These are phyloP conservation scores for Haplosporangium gracile DNA, from an alignment of 192 early-diverging fungal species.

Conservation along the genomic window DNA sequence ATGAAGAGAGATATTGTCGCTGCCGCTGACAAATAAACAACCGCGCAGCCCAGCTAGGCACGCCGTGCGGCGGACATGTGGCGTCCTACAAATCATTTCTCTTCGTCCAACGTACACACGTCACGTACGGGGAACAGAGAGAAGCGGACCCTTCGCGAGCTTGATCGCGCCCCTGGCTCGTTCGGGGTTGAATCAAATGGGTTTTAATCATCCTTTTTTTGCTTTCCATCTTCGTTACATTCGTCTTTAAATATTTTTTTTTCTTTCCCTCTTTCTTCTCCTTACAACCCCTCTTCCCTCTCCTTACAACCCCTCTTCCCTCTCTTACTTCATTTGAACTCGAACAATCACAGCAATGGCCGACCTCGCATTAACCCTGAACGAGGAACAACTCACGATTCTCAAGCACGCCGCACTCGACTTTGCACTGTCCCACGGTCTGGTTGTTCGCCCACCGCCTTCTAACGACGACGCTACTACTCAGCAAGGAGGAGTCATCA, in stretches of 20 bases:
- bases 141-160: too few relatives aligned
- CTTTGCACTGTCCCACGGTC: slow-evolving; percentile 86
- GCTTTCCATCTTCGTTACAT: neutral
- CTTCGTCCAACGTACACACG: too few relatives aligned
- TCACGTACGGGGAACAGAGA: too few relatives aligned
- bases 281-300: neutral
- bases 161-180: neutral
- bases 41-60: too few relatives aligned
- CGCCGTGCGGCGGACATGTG: too few relatives aligned
- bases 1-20: neutral
- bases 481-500: slow-evolving; percentile 64
- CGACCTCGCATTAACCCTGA: slow-evolving; percentile 41
- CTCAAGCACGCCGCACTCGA: slow-evolving; percentile 77
- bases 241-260: neutral
- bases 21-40: too few relatives aligned
- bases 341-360: slow-evolving; percentile 18
- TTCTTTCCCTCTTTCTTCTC: neutral
- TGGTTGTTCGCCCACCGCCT: slow-evolving; percentile 79
- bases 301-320: neutral
- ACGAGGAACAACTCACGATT: slow-evolving; percentile 48
- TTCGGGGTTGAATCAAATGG: neutral
- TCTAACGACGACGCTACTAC: slow-evolving; percentile 33
- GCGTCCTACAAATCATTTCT: too few relatives aligned
- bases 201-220: neutral
- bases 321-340: neutral